phyloP scores from a whole-genome alignment of 2,329 filamentous ascomycete genomes.

The Pseudovirgaria hyperparasitica region DNA sequence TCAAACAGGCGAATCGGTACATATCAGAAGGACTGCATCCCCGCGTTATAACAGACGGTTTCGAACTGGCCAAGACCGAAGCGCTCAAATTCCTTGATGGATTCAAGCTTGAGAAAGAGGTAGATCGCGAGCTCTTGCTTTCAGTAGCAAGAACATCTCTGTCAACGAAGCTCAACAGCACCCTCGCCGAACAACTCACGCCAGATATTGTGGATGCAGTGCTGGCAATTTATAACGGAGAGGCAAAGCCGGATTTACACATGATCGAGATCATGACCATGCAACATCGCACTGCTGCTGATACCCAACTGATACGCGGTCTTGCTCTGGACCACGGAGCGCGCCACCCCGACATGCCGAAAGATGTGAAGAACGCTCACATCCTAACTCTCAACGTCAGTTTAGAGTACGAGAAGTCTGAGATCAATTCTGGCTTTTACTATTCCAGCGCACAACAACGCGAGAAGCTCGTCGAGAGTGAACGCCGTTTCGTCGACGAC shows the following conservation, averaged over 20 bases:
- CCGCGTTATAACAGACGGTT: constrained; percentile 91
- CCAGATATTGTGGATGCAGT: constrained; percentile 95
- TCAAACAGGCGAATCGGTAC: constrained; percentile 95
- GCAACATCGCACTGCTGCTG: constrained; percentile 92
- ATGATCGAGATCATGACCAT: constrained; percentile 99
- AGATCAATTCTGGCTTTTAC: constrained; percentile 98
- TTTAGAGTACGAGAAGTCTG: constrained; percentile 96
- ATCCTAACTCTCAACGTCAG: constrained; percentile 95
- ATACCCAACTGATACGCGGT: constrained; percentile 90
- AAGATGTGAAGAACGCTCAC: constrained; percentile 86
- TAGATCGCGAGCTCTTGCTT: constrained; percentile 86
- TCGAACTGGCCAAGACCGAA: constrained; percentile 91
- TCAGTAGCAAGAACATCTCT: constrained; percentile 90
- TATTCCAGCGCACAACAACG: constrained; percentile 95
- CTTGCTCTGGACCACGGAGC: constrained; percentile 91
- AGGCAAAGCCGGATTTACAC: constrained; percentile 88
- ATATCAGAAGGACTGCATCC: constrained; percentile 96
- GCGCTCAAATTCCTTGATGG: constrained; percentile 87
- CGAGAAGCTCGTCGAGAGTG: constrained; percentile 95
- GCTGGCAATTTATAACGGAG: constrained; percentile 80
- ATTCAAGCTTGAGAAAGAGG: constrained; percentile 80
- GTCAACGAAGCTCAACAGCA: constrained; percentile 84
- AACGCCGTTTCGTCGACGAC: constrained; percentile 87
- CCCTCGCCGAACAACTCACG: constrained; percentile 79
- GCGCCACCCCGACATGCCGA: constrained; percentile 96